Evolutionary conservation across 257 asterid species (phyloP), one percentile per base, ranked within the genome.

Genomic region (Linaria vulgaris): DNA sequence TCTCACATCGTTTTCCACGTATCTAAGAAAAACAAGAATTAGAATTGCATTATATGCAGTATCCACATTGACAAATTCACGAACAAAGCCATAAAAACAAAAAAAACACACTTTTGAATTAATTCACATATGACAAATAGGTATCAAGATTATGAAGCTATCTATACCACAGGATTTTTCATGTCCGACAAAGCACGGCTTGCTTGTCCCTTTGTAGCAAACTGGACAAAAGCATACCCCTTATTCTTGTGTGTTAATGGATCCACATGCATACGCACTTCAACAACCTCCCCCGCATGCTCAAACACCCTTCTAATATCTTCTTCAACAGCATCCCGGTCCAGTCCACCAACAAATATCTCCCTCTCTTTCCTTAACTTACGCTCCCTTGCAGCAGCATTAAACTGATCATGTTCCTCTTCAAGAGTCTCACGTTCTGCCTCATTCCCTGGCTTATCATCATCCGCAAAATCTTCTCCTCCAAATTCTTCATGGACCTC

Each of bases 331-430:
- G 78, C 86, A 69, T 82, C 84, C 51, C 83, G 70, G 66, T 84
- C 91, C 76, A 84, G 71, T 38, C 91, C 91, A 71, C 88, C 88
- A 69, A 84, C 88, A 69, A 84, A 84, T 58, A 84, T 55, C 73
- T 84, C 91, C 56, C 80, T 66, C 73, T 85, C 88, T 57, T 78
- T 85, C 82, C 83, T 79, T 48, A 68, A 70, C 76, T 66, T 82
- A 48, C 84, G 78, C 55, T 82, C 84, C 70, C 78, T 65, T 19
- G 82, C 82, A 66, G 72, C 82, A 46, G 83, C 83, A 72, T 81
- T 69, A 51, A 81, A 68, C 71, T 84, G 78, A 41, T 71, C 74
- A 16, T 27, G 75, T 63, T 84, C 91, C 50, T 79, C 91, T 68
- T 77, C 80, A 48, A 72, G 41, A 3, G 72, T 45, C 60, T 74